Evolutionary conservation across 306 rosid genomes (phyloP).

Genomic region (Heteromeles arbutifolia): DNA sequence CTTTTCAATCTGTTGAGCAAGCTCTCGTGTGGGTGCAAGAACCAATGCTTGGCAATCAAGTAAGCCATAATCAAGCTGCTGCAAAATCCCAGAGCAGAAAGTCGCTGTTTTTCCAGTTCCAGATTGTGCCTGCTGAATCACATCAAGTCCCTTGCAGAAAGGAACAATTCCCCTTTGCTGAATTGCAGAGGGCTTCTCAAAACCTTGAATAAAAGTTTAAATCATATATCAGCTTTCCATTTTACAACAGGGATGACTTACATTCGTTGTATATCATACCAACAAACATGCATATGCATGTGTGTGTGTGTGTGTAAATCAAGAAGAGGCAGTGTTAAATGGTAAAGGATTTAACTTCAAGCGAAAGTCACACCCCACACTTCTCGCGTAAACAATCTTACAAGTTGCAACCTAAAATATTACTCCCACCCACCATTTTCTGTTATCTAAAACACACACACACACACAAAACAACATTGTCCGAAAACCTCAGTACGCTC

Average conservation of each 20-base stretch:
- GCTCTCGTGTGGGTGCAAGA: conserved; percentile 79
- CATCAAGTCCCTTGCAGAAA: conserved; percentile 72
- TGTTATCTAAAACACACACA: neutral
- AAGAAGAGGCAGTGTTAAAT: neutral
- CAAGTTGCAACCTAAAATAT: neutral
- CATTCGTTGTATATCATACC: neutral
- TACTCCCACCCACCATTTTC: neutral
- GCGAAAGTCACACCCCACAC: neutral
- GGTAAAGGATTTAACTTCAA: neutral
- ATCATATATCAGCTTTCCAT: conserved; percentile 5
- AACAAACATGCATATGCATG: neutral
- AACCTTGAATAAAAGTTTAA: conserved; percentile 31
- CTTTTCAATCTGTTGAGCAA: conserved; percentile 79
- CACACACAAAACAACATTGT: neutral
- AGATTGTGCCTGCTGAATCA: conserved; percentile 71
- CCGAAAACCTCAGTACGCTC: neutral
- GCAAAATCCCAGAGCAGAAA: conserved; percentile 71
- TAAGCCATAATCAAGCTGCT: conserved; percentile 61
- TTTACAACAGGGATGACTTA: neutral
- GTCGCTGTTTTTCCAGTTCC: conserved; percentile 79
- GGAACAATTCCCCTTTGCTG: conserved; percentile 82
- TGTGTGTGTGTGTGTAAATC: neutral
- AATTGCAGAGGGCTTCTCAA: conserved; percentile 80
- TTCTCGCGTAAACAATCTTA: neutral
- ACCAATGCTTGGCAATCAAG: conserved; percentile 70